These are phyloP conservation scores for Infundibulicybe gibba DNA, from an alignment of 768 basidiomycete genomes.

Conservation along the genomic window DNA sequence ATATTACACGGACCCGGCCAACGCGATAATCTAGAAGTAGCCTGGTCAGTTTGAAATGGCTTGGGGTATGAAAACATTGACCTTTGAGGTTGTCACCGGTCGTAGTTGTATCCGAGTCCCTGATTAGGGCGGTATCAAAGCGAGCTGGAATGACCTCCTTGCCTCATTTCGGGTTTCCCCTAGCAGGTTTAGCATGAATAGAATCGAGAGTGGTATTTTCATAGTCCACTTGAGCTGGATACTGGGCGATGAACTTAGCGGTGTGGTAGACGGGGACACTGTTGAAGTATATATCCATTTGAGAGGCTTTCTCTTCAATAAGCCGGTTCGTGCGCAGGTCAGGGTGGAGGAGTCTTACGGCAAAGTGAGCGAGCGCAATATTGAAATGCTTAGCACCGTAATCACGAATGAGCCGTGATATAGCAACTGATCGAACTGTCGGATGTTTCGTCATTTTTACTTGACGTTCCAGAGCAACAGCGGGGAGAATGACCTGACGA, in stretches of 20 bases:
- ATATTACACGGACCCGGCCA: conserved; percentile 18
- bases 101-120: conserved; percentile 3
- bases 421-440: conserved; percentile 11
- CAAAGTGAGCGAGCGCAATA: conserved; percentile 18
- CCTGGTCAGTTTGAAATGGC: too few relatives aligned
- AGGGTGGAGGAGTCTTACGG: conserved; percentile 14
- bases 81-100: conserved; percentile 4
- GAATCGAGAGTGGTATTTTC: conserved; percentile 17
- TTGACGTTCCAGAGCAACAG: not conserved
- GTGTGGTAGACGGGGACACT: conserved; percentile 25
- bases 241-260: conserved; percentile 19
- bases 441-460: conserved; percentile 19
- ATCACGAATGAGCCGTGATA: conserved; percentile 8
- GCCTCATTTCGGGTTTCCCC: conserved; percentile 7
- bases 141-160: conserved; percentile 12
- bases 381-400: conserved; percentile 23
- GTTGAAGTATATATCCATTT: conserved; percentile 15
- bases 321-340: conserved; percentile 6
- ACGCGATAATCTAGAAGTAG: conserved; percentile 17
- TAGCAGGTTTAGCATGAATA: conserved; percentile 21
- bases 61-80: too few relatives aligned
- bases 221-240: conserved; percentile 8
- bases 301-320: conserved; percentile 4
- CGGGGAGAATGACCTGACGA: not conserved
- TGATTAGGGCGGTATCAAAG: conserved; percentile 26